Percentiles rank a stretch among this genome's conserved stretches.
Conservation (phyloP, 345 rosid species). For the Eucalyptus tenuipes region DNA sequence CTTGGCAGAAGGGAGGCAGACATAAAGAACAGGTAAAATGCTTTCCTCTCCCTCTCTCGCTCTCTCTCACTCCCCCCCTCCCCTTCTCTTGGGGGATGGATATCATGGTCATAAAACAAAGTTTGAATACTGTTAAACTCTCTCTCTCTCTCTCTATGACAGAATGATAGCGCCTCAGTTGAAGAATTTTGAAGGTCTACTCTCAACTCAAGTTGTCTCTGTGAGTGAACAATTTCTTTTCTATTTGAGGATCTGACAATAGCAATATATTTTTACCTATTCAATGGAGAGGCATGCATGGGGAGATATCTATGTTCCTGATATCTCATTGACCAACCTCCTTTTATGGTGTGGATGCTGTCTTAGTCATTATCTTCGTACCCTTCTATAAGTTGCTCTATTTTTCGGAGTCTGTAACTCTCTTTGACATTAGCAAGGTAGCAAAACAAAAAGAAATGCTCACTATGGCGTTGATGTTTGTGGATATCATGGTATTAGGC, state of each 20-base stretch:
- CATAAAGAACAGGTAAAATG: constrained; percentile 64
- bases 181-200: constrained; percentile 68
- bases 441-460: not conserved
- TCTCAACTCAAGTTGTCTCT: constrained; percentile 26
- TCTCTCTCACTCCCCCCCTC: not conserved
- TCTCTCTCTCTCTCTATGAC: not conserved
- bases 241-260: not conserved
- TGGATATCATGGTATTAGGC: not conserved
- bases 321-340: not conserved
- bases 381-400: not conserved
- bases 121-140: not conserved
- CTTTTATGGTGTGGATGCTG: not conserved
- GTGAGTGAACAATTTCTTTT: constrained; percentile 23
- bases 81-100: not conserved
- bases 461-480: not conserved
- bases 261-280: not conserved
- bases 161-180: constrained; percentile 57
- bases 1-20: constrained; percentile 81
- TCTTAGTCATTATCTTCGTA: not conserved
- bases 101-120: not conserved
- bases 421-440: not conserved
- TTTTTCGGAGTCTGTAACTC: not conserved
- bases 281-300: not conserved
- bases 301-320: not conserved
- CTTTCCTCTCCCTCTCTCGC: not conserved